These are phyloP conservation scores for Lactarius sanguifluus DNA, from an alignment of 768 basidiomycete species.

Conservation along the genomic window DNA sequence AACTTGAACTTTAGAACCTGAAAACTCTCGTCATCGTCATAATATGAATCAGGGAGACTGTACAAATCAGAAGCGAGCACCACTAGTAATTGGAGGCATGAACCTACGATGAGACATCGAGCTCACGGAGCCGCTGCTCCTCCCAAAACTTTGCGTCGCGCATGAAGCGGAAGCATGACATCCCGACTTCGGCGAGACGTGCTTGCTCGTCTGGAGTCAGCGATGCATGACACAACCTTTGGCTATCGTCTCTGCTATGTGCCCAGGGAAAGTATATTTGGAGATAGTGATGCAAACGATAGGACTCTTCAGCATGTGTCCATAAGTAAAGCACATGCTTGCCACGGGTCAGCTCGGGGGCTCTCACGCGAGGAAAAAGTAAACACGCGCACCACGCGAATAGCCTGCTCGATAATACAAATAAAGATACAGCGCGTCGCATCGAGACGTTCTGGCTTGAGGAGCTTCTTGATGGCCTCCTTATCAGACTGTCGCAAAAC, in stretches of 20 bases:
- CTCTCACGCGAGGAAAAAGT: neutral
- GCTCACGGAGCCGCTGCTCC: constrained; percentile 14
- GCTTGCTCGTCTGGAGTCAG: constrained; percentile 20
- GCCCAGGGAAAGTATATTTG: constrained; percentile 27
- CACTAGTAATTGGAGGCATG: no score
- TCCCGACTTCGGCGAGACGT: constrained; percentile 15
- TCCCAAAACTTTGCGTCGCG: constrained; percentile 24
- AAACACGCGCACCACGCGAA: constrained; percentile 9
- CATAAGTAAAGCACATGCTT: constrained; percentile 25
- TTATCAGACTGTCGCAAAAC: constrained; percentile 23
- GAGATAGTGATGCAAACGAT: constrained; percentile 24
- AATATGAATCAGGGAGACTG: constrained; percentile 19
- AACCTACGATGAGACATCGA: constrained; percentile 9
- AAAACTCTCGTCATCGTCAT: constrained; percentile 11
- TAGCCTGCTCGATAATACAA: constrained; percentile 19
- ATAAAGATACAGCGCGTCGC: constrained; percentile 17
- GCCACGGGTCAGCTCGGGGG: neutral
- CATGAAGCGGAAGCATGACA: constrained; percentile 26
- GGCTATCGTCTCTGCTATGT: constrained; percentile 16
- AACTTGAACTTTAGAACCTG: constrained; percentile 16
- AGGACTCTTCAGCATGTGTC: constrained; percentile 24
- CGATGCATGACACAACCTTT: constrained; percentile 15
- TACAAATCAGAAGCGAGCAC: neutral
- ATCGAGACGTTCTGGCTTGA: constrained; percentile 23
- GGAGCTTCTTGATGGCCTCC: constrained; percentile 18